Evolutionary conservation across 208 protist genomes (phyloP).

Genomic region (Wallacemonas sp.): DNA sequence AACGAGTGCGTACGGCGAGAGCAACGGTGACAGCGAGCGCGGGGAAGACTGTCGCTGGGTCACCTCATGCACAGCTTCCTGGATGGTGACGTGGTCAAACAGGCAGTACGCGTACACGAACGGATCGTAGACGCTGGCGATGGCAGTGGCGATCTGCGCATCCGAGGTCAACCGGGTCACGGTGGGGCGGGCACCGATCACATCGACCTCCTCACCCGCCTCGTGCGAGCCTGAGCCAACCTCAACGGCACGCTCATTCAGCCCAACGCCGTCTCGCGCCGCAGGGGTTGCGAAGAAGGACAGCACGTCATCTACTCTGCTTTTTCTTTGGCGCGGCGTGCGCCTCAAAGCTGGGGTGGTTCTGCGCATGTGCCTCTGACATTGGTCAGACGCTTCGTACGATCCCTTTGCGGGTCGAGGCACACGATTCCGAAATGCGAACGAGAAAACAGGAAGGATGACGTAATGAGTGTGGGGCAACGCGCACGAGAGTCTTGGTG

Average conservation of each 20-base stretch:
- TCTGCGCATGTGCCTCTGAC: too few relatives aligned
- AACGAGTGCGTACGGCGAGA: conserved; percentile 27
- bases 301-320: conserved; percentile 4
- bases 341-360: too few relatives aligned
- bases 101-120: conserved; percentile 45
- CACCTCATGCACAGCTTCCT: conserved; percentile 7
- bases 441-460: too few relatives aligned
- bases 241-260: neutral
- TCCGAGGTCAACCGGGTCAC: conserved; percentile 16
- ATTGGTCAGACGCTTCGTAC: too few relatives aligned
- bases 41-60: too few relatives aligned
- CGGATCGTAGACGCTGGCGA: conserved; percentile 19
- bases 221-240: neutral
- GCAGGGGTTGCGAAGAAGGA: neutral
- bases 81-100: conserved; percentile 33
- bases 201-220: neutral
- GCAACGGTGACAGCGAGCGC: conserved; percentile 11
- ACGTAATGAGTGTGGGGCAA: too few relatives aligned
- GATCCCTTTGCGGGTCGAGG: too few relatives aligned
- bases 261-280: neutral
- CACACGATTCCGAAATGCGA: too few relatives aligned
- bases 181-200: neutral
- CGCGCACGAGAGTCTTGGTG: too few relatives aligned
- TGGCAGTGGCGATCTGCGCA: conserved; percentile 22
- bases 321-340: neutral